Base-by-base conservation (phyloP, 2,329 filamentous ascomycete species). In the Mariannaea sp. region DNA sequence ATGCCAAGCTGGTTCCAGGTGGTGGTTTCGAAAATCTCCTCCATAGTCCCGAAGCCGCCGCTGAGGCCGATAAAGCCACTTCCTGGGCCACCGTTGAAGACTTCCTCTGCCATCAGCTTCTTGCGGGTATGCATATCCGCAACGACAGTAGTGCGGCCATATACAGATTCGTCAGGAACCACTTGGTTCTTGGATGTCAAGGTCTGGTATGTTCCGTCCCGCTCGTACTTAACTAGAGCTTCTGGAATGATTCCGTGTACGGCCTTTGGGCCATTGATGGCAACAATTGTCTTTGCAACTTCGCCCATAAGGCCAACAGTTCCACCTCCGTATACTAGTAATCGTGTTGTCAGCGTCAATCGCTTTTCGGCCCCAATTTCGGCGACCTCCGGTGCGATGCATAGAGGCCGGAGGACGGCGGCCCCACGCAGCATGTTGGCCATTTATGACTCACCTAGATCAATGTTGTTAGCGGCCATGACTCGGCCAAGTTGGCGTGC, bases 1-100 rank as follows among this genome's bases (percentile, higher is more conserved):
- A 99, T 97, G 1, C 94, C 93, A 43, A 99, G 76, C 76, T 97
- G 94, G 73, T 97, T 97, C 92, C 94, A 99, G 9, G 90, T 95
- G 20, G 86, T 86, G 2, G 90, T 85, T 76, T 95, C 90, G 73
- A 96, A 92, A 69, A 99, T 81, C 80, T 99, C 94, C 77, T 99
- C 94, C 70, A 97, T 82, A 2, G 94, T 99, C 16, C 94, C 94
- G 72, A 93, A 99, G 1, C 94, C 94, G 36, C 93, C 93, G 49
- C 83, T 85, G 54, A 99, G 77, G 22, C 92, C 92, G 33, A 99
- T 85, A 75, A 99, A 99, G 10, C 93, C 93, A 52, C 85, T 88
- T 1, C 93, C 93, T 0, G 87, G 85, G 0, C 89, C 92, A 20
- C 91, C 91, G 16, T 84, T 81, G 19, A 95, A 82, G 13, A 97